phyloP scores from a whole-genome alignment of 768 basidiomycete species.

The Rhodotorula graminis region DNA sequence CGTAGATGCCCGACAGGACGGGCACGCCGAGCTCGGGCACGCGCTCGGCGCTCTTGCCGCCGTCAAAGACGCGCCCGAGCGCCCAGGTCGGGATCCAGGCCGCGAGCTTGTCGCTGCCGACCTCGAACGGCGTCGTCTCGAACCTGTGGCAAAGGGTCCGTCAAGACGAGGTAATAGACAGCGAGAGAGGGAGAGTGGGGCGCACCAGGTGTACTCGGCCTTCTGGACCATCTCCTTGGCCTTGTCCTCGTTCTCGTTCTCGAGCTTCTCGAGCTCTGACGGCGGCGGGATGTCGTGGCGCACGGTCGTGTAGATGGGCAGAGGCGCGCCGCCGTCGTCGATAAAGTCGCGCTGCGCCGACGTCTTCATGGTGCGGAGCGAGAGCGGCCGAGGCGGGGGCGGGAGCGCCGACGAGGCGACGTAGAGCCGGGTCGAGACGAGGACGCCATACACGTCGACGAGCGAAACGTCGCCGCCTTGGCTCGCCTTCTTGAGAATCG shows the following conservation, averaged over 20 bases:
- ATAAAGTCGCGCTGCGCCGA: constrained; percentile 40
- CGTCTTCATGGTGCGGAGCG: constrained; percentile 40
- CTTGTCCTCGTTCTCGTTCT: constrained; percentile 4
- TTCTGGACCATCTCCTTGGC: constrained; percentile 7
- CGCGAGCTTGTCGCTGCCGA: constrained; percentile 26
- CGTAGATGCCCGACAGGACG: constrained; percentile 45
- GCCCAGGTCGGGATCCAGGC: constrained; percentile 47
- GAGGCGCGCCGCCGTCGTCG: constrained; percentile 40
- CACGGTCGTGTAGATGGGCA: constrained; percentile 46
- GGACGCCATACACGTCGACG: constrained; percentile 41
- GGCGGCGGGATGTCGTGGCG: constrained; percentile 40
- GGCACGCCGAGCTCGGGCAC: constrained; percentile 46
- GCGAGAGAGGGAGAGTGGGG: too few species aligned
- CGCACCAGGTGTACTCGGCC: constrained; percentile 43
- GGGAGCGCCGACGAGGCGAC: constrained; percentile 35
- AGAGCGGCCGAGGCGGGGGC: constrained; percentile 19
- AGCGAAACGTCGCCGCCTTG: constrained; percentile 41
- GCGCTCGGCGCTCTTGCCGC: constrained; percentile 38
- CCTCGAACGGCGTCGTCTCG: constrained; percentile 45
- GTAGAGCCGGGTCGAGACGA: constrained; percentile 44
- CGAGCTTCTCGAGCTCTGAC: not conserved
- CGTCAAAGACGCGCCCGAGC: constrained; percentile 44
- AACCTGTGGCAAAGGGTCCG: constrained; percentile 18
- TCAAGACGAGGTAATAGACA: too few species aligned
- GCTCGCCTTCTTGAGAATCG: constrained; percentile 42